Conservation (phyloP, 2,329 filamentous ascomycete species). For the Fusarium bulbicola region DNA sequence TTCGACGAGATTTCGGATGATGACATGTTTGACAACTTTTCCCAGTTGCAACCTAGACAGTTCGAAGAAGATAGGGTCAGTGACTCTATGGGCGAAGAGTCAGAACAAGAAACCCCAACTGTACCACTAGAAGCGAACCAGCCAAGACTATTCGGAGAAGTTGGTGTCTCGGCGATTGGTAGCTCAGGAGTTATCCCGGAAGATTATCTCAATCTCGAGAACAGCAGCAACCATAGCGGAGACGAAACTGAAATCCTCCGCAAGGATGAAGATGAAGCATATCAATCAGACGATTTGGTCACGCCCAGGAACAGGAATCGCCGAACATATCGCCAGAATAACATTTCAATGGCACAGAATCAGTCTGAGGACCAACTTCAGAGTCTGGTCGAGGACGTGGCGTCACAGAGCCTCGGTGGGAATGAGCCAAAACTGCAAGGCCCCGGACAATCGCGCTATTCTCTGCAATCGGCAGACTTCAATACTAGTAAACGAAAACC, state of each 20-base stretch:
- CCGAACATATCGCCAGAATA: conserved; percentile 36
- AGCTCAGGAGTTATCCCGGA: conserved; percentile 62
- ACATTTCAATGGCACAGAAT: conserved; percentile 52
- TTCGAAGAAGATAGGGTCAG: conserved; percentile 52
- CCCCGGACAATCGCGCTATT: conserved; percentile 33
- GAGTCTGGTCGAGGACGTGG: conserved; percentile 61
- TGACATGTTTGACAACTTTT: conserved; percentile 66
- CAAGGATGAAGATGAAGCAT: conserved; percentile 53
- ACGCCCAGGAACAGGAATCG: conserved; percentile 42
- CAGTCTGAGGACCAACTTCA: conserved; percentile 61
- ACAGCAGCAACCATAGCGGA: conserved; percentile 53
- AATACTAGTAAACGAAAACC: conserved; percentile 67
- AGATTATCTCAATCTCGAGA: conserved; percentile 59
- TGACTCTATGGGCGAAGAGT: conserved; percentile 68
- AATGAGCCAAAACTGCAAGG: conserved; percentile 47
- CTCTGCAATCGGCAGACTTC: conserved; percentile 48
- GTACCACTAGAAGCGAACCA: conserved; percentile 61
- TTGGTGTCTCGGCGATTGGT: conserved; percentile 62
- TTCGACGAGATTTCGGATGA: conserved; percentile 71
- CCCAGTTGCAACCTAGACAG: conserved; percentile 59
- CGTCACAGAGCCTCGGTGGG: conserved; percentile 65
- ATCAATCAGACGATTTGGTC: conserved; percentile 56
- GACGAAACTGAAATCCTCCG: conserved; percentile 55
- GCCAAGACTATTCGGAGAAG: conserved; percentile 63
- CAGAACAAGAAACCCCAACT: conserved; percentile 82